Base-by-base conservation (phyloP, 169 alveolate species). In the Amoebophrya sp. region DNA sequence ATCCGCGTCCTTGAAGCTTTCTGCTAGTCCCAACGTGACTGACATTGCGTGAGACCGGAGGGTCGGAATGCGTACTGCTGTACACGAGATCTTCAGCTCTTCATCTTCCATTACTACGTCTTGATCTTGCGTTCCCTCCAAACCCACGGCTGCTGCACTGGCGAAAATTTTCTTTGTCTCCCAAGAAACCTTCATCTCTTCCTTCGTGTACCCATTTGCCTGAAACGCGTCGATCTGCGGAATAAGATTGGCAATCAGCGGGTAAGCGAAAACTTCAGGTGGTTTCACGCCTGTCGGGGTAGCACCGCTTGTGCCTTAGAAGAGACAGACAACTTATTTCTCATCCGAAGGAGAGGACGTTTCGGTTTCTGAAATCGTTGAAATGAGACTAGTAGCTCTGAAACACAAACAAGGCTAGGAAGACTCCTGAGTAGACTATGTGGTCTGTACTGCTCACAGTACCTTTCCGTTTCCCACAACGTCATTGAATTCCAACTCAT, bases 101-200 rank as follows among this genome's bases (percentile, higher is more conserved):
- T 33, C 40, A 2, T 6, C 6, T 39, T 2, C 12, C 40, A 2
- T 34, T 34, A 23, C 6, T 39, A 77, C 34, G 24, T 24, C n/a
- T 14, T 14, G 14, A 14, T 18, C 78, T 18, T 18, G 78, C 24
- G 14, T 54, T 54, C 24, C n/a, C 24, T 54, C 24, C 24, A 54
- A 54, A 18, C n/a, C 24, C n/a, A 18, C 24, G 41, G 0, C 83
- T 2, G 41, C 90, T 10, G 53, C 90, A 55, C 65, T 54, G 38
- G 92, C 92, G 54, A 93, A 91, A 89, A 93, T 93, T 92, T 93
- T 93, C 91, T 78, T 78, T 78, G 92, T n/a, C 92, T 93, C 94
- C 94, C 94, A 93, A 1, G 93, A 89, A n/a, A 93, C 94, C 93
- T 93, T 91, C 94, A 93, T 93, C 93, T 93, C 94, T 53, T 93